Conservation (phyloP, 768 basidiomycete species). For the Pleurotus salmoneostramineus region DNA sequence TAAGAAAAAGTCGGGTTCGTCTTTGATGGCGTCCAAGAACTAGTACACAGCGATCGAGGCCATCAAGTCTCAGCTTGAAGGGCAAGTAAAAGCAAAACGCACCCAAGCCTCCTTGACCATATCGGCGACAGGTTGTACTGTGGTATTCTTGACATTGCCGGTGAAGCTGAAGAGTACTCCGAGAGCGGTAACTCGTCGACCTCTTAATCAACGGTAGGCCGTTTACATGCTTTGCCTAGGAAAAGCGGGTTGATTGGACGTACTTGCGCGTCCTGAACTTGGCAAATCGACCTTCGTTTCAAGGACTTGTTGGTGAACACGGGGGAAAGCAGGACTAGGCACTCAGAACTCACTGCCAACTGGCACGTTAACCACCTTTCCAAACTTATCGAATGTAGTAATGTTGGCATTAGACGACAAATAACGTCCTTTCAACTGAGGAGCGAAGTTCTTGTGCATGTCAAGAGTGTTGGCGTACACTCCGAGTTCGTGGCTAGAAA, state of each 20-base stretch:
- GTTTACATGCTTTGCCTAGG: constrained; percentile 3
- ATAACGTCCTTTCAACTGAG: constrained; percentile 66
- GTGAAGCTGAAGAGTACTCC: constrained; percentile 80
- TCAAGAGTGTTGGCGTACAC: constrained; percentile 62
- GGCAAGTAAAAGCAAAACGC: constrained; percentile 10
- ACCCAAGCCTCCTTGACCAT: constrained; percentile 85
- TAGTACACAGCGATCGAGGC: constrained; percentile 18
- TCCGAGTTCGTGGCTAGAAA: constrained; percentile 75
- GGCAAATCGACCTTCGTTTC: constrained; percentile 45
- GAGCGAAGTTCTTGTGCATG: constrained; percentile 70
- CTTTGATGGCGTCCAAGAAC: constrained; percentile 76
- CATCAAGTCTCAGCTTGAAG: not conserved
- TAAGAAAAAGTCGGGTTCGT: constrained; percentile 81
- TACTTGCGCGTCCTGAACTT: constrained; percentile 78
- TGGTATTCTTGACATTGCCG: constrained; percentile 65
- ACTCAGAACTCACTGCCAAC: constrained; percentile 31
- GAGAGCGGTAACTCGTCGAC: constrained; percentile 71
- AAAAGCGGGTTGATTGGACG: constrained; percentile 13
- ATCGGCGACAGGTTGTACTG: constrained; percentile 65
- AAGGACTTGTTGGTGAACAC: constrained; percentile 4
- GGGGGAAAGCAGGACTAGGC: not conserved
- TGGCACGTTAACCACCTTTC: constrained; percentile 29
- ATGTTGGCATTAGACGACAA: constrained; percentile 87
- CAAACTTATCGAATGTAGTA: constrained; percentile 49
- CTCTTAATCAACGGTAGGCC: constrained; percentile 25